A percentile compares a stretch with the other conserved stretches of the same genome.
These are phyloP conservation scores for Apiospora sp. DNA, from an alignment of 2,329 filamentous ascomycete genomes.

Conservation along the genomic window DNA sequence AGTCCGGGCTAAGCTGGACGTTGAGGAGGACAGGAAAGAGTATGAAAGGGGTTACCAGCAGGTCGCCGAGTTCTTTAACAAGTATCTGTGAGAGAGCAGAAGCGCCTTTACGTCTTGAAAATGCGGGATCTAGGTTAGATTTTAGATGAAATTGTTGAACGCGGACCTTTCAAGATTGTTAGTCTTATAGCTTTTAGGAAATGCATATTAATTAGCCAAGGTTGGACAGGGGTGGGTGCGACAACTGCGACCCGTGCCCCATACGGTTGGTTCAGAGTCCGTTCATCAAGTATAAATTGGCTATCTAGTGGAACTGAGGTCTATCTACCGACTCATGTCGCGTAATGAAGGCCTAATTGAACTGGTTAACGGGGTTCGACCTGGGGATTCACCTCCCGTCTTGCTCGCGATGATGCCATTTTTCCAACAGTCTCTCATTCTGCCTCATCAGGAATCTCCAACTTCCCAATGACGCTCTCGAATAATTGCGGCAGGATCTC, in stretches of 20 bases:
- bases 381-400: background rate
- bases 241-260: too few species aligned
- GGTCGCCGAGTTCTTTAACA: constrained; percentile 50
- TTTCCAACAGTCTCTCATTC: background rate
- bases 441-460: constrained; percentile 33
- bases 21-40: constrained; percentile 53
- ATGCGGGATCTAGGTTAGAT: background rate
- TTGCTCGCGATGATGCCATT: background rate
- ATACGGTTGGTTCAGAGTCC: background rate
- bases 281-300: background rate
- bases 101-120: background rate
- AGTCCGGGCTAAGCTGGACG: constrained; percentile 55
- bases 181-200: background rate
- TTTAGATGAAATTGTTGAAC: background rate
- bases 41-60: constrained; percentile 59
- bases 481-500: constrained; percentile 57
- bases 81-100: constrained; percentile 44
- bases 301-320: background rate
- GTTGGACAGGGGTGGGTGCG: too few species aligned
- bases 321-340: background rate
- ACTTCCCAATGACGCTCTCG: constrained; percentile 42
- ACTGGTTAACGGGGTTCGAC: background rate
- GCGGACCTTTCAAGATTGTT: background rate
- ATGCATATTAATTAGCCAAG: too few species aligned
- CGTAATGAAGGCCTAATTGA: background rate